Base-by-base conservation (phyloP, 139 green algal species). In the Nannochloris sp. region DNA sequence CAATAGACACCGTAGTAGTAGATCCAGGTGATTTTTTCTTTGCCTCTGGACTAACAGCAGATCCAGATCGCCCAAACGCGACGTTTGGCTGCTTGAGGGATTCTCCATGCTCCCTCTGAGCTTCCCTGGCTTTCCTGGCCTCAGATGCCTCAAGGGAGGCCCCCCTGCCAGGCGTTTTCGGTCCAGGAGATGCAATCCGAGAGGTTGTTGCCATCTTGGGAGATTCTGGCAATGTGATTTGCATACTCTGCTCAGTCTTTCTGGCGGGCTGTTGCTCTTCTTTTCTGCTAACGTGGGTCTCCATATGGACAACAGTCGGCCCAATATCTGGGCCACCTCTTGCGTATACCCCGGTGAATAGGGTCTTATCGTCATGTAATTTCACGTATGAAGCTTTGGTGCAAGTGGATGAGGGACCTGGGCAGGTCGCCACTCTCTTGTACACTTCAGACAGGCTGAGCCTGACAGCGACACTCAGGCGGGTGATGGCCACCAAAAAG, bases 281-380 rank as follows among this genome's bases (percentile, higher is more conserved):
- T 16, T 14, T 29, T 46, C 60, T 29, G n/a, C 6, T 23, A 1
- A 66, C 60, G n/a, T 49, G 23, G 0, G 36, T 16, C 14, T 20
- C 17, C 16, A 55, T n/a, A 56, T 66, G 33, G 12, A 57, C 25
- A 37, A 23, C 13, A 57, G 20, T 37, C 8, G 60, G 45, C 10
- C 48, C 60, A 37, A 28, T 31, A 30, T 40, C 3, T 31, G 60
- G 60, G 0, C 60, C 60, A 55, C 60, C 60, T 5, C 60, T 43
- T n/a, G 36, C 60, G 23, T 25, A 56, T 23, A 55, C 57, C 13
- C 60, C 60, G 26, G 33, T 45, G 13, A 53, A 44, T 16, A 25
- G 16, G 13, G 12, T 25, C 14, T 20, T 43, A 43, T 66, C 60
- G 8, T 66, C 60, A 40, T 66, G 36, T 2, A 66, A 40, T 20